Percentiles rank a stretch among this genome's conserved stretches.
These are phyloP conservation scores for Gnaphalium uliginosum DNA, from an alignment of 129 eudicot genomes.

Conservation along the genomic window DNA sequence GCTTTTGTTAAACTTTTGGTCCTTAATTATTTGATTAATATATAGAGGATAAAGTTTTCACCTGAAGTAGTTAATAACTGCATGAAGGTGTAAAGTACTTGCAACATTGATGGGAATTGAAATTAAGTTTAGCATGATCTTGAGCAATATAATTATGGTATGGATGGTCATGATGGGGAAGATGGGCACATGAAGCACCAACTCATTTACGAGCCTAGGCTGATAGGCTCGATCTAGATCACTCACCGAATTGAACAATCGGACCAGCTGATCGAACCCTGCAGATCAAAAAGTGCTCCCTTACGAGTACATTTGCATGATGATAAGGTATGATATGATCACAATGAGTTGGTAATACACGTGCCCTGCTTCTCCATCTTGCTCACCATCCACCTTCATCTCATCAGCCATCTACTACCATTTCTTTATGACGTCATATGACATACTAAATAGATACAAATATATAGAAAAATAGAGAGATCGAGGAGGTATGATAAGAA, in stretches of 20 bases:
- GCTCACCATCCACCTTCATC: constrained; percentile 65
- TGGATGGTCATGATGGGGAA: constrained; percentile 91
- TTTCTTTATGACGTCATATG: constrained; percentile 16
- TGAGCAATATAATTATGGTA: constrained; percentile 36
- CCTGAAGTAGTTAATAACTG: too few species aligned
- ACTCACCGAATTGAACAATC: not conserved
- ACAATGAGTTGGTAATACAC: constrained; percentile 78
- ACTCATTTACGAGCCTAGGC: constrained; percentile 33
- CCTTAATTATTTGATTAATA: too few species aligned
- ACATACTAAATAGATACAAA: not conserved
- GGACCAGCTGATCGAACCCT: not conserved
- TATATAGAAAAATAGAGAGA: not conserved
- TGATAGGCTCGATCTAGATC: constrained; percentile 7
- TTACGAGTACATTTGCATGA: constrained; percentile 1
- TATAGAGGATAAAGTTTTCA: not conserved
- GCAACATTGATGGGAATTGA: not conserved
- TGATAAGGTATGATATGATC: not conserved
- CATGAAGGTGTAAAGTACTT: constrained; percentile 4
- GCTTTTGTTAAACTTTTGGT: too few species aligned
- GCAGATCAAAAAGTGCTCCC: not conserved
- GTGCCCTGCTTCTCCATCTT: constrained; percentile 99
- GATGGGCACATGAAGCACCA: constrained; percentile 90
- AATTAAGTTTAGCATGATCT: constrained; percentile 8
- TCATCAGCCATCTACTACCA: constrained; percentile 15
- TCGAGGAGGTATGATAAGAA: constrained; percentile 15